These are phyloP conservation scores for Sonneratia alba DNA, from an alignment of 345 rosid genomes.

Conservation along the genomic window DNA sequence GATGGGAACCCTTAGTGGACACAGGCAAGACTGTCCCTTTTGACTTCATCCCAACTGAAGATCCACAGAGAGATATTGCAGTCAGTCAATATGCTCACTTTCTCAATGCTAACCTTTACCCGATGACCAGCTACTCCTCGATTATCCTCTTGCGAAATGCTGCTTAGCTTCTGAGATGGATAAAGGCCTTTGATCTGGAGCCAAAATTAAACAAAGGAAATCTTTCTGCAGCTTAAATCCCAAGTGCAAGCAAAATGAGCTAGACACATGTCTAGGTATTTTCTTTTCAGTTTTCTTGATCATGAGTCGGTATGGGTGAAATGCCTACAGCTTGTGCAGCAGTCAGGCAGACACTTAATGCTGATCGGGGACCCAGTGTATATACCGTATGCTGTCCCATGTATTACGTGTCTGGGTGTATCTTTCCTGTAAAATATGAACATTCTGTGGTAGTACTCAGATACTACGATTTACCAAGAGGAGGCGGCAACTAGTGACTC, in stretches of 20 bases:
- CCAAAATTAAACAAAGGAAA: not conserved
- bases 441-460: not conserved
- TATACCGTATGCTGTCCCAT: not conserved
- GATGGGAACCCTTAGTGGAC: slow-evolving; percentile 89
- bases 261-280: not conserved
- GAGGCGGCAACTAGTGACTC: no score
- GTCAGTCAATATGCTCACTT: slow-evolving; percentile 58
- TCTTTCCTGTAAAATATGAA: not conserved
- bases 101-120: slow-evolving; percentile 72
- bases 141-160: slow-evolving; percentile 40
- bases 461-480: no score
- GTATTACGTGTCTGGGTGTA: not conserved
- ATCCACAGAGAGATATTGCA: slow-evolving; percentile 52
- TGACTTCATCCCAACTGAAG: slow-evolving; percentile 58
- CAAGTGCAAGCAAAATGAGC: not conserved
- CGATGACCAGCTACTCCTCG: slow-evolving; percentile 85
- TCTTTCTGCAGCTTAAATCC: not conserved
- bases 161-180: not conserved
- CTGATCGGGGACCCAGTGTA: not conserved
- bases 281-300: not conserved
- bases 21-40: slow-evolving; percentile 73
- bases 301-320: not conserved
- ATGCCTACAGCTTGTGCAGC: not conserved
- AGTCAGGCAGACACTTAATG: not conserved
- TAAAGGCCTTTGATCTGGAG: no score